Evolutionary conservation across 2,329 filamentous ascomycete genomes (phyloP), one percentile per base, ranked within the genome.

Genomic region (Pseudogymnoascus sp.): DNA sequence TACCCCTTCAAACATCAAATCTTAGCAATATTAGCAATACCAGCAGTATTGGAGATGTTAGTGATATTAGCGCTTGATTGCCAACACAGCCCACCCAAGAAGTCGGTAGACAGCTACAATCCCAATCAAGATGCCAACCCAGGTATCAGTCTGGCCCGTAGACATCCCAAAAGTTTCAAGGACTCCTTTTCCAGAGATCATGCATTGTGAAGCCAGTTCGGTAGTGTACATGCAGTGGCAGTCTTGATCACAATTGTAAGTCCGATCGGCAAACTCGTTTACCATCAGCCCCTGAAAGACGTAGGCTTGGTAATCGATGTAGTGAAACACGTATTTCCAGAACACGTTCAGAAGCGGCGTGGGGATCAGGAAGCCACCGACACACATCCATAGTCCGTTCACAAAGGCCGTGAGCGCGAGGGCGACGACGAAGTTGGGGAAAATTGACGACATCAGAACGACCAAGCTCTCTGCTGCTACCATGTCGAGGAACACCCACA

Each of bases 221-320:
- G 82, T 87, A 35, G 79, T 74, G 72, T 87, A 94, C 83, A 90
- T 87, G 75, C 90, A 95, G 0, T 73, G 73, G 64, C 78, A 74
- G 47, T 64, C n/a, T 18, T 62, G 61, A 1, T 62, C 75, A 70
- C 89, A 93, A 4, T 74, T 72, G 72, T 89, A 95, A 2, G 76
- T 79, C 11, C 89, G 78, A n/a, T 81, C 66, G 1, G 77, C 77
- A 71, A 96, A 94, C 75, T 96, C 90, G 69, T 94, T 95, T 60
- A 93, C 86, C 89, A 95, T 93, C 90, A 96, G 93, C 12, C 89
- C 90, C 70, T 93, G 85, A 71, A 95, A 96, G 3, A 95, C 90
- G 68, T 92, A 95, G 43, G 80, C 82, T 71, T 93, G 89, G 70
- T 95, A 95, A 71, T 95, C 89, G 70, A 92, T 92, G 73, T 92